phyloP scores from a whole-genome alignment of 2,329 filamentous ascomycete species.

The Colletotrichum sp. region DNA sequence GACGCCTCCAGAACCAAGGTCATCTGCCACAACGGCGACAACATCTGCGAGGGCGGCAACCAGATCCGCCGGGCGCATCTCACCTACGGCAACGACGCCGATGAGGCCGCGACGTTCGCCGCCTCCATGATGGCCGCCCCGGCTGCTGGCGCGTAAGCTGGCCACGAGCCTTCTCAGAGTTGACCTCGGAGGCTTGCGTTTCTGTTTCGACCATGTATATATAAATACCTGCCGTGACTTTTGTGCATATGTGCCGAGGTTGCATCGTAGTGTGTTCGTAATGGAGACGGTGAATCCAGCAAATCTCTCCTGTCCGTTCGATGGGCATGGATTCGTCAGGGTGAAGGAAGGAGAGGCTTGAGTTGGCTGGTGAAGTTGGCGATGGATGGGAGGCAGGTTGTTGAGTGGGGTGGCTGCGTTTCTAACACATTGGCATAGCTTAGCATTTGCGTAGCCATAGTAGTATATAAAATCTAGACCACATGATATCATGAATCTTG shows the following conservation, averaged over 20 bases:
- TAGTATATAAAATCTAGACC: slow-evolving; percentile 1
- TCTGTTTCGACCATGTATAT: neutral
- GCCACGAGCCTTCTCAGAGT: neutral
- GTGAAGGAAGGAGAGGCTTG: neutral
- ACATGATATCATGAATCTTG: neutral
- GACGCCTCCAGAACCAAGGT: slow-evolving; percentile 21
- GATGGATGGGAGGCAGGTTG: neutral
- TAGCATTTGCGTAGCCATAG: slow-evolving; percentile 4
- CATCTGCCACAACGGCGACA: slow-evolving; percentile 37
- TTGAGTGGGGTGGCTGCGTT: neutral
- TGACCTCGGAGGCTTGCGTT: slow-evolving; percentile 5
- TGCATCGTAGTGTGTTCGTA: neutral
- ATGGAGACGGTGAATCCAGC: neutral
- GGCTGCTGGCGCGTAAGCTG: neutral
- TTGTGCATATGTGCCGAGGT: neutral
- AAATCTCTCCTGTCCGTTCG: neutral
- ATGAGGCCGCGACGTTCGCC: slow-evolving; percentile 26
- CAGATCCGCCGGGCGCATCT: slow-evolving; percentile 31
- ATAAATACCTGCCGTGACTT: neutral
- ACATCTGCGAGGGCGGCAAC: slow-evolving; percentile 33
- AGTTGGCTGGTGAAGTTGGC: too few relatives aligned
- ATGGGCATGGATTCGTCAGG: neutral
- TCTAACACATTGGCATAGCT: slow-evolving; percentile 6
- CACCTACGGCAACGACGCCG: slow-evolving; percentile 32
- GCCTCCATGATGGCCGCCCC: slow-evolving; percentile 10